Evolutionary conservation across 768 basidiomycete genomes (phyloP), one percentile per base, ranked within the genome.

Genomic region (Collybia sordida): DNA sequence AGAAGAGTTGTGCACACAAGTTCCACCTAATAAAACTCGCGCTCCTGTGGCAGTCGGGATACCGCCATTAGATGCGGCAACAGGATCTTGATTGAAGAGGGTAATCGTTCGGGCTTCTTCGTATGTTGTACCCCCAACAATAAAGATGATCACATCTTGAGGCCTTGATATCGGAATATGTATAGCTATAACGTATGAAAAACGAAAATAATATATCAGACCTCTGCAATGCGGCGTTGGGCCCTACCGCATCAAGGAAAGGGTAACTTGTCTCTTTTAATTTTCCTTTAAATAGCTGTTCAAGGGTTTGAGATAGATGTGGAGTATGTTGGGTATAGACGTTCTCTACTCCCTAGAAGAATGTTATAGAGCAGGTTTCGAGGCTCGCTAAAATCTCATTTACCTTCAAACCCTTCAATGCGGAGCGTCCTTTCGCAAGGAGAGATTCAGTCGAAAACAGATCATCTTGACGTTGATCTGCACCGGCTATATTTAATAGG

Each of bases 301-400:
- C 97, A 14, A 98, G 70, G 2, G 96, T 98, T 62, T 97, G 88
- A 1, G 89, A 85, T 4, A 99, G 74, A 67, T 95, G 94, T 6
- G 97, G 97, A 14, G 85, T 86, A 60, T 98, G 97, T 59, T 98
- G 97, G 49, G 93, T 99, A 65, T 98, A 99, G 14, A 98, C 95
- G 60, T 99, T 99, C 70, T 99, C 97, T 3, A 98, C 96, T 2
- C 97, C 97, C 92, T 95, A 48, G 3, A 54, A 5, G n/a, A 9
- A 21, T 11, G 36, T 24, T n/a, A 24, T 37, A 37, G 36, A 8
- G n/a, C n/a, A 34, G 28, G 28, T 7, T 31, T 35, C 31, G 21
- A 51, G 23, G 40, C 11, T 48, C 3, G 4, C 34, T 43, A 15
- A 19, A 27, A 6, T 25, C 18, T 6, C 23, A n/a, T 35, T 17